Percentiles rank a stretch among this genome's conserved stretches.
Conservation (phyloP, 208 protist genomes). For the Blechomonas ayalai region DNA sequence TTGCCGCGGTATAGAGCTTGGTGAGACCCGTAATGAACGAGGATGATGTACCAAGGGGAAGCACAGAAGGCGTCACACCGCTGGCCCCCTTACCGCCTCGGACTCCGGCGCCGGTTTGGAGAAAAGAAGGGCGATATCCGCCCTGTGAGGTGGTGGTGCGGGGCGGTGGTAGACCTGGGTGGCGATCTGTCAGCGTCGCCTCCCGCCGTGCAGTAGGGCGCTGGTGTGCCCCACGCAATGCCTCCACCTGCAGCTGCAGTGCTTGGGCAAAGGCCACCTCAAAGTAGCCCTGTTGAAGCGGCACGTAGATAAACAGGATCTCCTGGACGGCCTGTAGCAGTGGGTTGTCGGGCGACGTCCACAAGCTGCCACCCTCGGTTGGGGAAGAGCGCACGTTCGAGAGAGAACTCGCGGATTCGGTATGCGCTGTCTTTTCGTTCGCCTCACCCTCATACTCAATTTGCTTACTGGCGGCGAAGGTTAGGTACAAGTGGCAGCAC, state of each 20-base stretch:
- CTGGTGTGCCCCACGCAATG: conserved; percentile 13
- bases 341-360: conserved; percentile 20
- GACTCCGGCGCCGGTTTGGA: too few relatives aligned
- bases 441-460: conserved; percentile 19
- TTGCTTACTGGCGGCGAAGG: conserved; percentile 54
- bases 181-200: too few relatives aligned
- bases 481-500: conserved; percentile 78
- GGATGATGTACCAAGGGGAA: conserved; percentile 3
- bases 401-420: too few relatives aligned
- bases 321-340: conserved; percentile 72
- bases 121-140: too few relatives aligned
- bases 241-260: conserved; percentile 48
- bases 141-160: too few relatives aligned
- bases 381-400: too few relatives aligned
- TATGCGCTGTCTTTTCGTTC: neutral
- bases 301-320: conserved; percentile 68
- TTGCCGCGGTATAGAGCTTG: conserved; percentile 41
- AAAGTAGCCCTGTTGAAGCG: conserved; percentile 74
- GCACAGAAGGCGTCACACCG: neutral
- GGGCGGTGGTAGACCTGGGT: too few relatives aligned
- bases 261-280: conserved; percentile 64
- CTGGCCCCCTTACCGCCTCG: too few relatives aligned
- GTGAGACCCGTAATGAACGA: conserved; percentile 58
- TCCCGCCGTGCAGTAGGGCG: too few relatives aligned
- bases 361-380: too few relatives aligned